phyloP scores from a whole-genome alignment of 2,329 filamentous ascomycete species.

The Pseudopyricularia javanii region DNA sequence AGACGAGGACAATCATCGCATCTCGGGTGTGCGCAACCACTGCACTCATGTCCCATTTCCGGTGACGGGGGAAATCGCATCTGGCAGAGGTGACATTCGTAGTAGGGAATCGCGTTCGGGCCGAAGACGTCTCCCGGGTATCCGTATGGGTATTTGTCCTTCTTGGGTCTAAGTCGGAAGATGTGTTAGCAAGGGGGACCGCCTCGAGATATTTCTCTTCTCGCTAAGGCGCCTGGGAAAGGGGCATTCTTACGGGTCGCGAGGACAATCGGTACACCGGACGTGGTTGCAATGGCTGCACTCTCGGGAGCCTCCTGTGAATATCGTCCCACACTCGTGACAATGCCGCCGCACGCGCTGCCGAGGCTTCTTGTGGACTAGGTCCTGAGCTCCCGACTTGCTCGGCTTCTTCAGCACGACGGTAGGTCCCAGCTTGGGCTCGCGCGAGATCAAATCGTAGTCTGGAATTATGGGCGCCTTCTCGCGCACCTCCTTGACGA shows the following conservation, averaged over 20 bases:
- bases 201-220: background rate
- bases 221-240: background rate
- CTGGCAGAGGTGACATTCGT: constrained; percentile 52
- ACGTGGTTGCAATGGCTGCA: constrained; percentile 60
- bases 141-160: constrained; percentile 55
- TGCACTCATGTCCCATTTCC: constrained; percentile 41
- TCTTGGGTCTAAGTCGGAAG: constrained; percentile 42
- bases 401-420: constrained; percentile 49
- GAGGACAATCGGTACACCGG: constrained; percentile 69
- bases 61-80: constrained; percentile 39
- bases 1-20: constrained; percentile 46
- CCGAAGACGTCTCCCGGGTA: constrained; percentile 56
- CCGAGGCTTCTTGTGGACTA: constrained; percentile 58
- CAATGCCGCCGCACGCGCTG: constrained; percentile 67
- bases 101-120: constrained; percentile 35
- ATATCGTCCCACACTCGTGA: constrained; percentile 59
- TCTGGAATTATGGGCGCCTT: constrained; percentile 40
- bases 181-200: background rate
- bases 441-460: constrained; percentile 22
- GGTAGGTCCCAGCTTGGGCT: constrained; percentile 28
- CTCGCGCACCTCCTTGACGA: constrained; percentile 42
- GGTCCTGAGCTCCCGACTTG: constrained; percentile 54
- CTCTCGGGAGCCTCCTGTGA: constrained; percentile 42
- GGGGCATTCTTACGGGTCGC: constrained; percentile 55
- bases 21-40: constrained; percentile 46